Conservation (phyloP, 805 yeast genomes). For the Suhomyces xylopsoci region DNA sequence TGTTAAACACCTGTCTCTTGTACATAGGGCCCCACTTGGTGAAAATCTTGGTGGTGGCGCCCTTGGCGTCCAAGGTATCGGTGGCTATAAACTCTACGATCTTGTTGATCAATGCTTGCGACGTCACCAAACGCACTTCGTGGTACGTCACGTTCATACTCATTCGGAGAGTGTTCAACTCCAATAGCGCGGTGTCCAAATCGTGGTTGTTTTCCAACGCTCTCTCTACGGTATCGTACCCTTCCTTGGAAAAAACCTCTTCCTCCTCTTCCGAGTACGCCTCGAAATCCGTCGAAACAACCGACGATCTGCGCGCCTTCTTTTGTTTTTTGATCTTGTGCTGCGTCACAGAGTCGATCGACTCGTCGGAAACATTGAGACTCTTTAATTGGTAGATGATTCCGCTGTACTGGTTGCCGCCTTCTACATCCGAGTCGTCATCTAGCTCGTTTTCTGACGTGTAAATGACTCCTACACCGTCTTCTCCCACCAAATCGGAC, state of each 20-base stretch:
- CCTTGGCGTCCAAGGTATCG: slow-evolving; percentile 70
- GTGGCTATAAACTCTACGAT: slow-evolving; percentile 73
- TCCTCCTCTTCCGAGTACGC: slow-evolving; percentile 34
- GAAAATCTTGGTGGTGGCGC: slow-evolving; percentile 74
- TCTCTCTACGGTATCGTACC: slow-evolving; percentile 88
- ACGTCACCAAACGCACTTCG: slow-evolving; percentile 83
- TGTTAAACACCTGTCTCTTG: slow-evolving; percentile 80
- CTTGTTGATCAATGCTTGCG: slow-evolving; percentile 65
- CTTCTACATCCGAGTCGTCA: slow-evolving; percentile 37
- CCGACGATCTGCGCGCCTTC: slow-evolving; percentile 35
- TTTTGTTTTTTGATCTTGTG: slow-evolving; percentile 41
- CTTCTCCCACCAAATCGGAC: slow-evolving; percentile 41
- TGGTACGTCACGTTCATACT: slow-evolving; percentile 94
- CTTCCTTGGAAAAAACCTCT: slow-evolving; percentile 84
- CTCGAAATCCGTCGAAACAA: slow-evolving; percentile 47
- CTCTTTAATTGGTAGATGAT: slow-evolving; percentile 47
- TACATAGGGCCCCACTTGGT: slow-evolving; percentile 79
- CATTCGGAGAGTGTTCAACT: slow-evolving; percentile 93
- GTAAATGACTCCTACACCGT: slow-evolving; percentile 50
- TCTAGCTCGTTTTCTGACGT: slow-evolving; percentile 42
- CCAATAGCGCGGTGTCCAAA: slow-evolving; percentile 87
- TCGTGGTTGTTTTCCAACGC: slow-evolving; percentile 92
- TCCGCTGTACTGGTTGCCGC: slow-evolving; percentile 34
- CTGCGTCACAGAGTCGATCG: slow-evolving; percentile 51
- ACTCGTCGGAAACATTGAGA: slow-evolving; percentile 54